Evolutionary conservation across 495 filamentous ascomycete species (phyloP), one percentile per base, ranked within the genome.

Genomic region (Neurospora sp.): DNA sequence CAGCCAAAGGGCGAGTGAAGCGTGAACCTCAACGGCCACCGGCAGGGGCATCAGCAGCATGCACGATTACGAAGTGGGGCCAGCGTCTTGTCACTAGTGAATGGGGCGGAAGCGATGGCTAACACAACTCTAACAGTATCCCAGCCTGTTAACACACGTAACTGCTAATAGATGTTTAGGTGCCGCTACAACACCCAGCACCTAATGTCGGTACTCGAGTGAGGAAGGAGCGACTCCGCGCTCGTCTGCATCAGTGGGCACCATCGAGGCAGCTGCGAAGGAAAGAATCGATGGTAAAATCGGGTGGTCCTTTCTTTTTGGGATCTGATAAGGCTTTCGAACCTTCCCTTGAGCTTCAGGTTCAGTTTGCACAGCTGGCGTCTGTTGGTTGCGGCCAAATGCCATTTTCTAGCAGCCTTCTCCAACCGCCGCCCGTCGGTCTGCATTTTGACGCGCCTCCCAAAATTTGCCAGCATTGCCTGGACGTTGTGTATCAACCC

Each of bases 401-500:
- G 54, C 23, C 54, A 62, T 62, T 16, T 54, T 16, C 23, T 0
- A 62, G 23, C 23, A 60, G 49, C 27, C 54, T 62, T 18, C 54
- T 35, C 27, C 54, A 35, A 66, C 27, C 14, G 54, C 27, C 54
- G 3, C 54, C 27, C 54, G 27, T 66, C 14, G 23, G 14, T 62
- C 54, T 31, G 54, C 14, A 38, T 39, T 72, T 31, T 69, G 70
- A 23, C 35, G 38, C 49, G 35, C 14, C 39, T 35, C 6, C 27
- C 54, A 66, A 66, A 66, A 66, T 66, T 66, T 66, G 54, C 54
- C 27, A 44, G 39, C 27, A 75, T 78, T 72, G 72, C 31, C 62
- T 73, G 39, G 69, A 31, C 69, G 73, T 80, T 83, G 83, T 84
- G 84, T 84, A 84, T 85, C 84, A 70, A 72, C 69, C 75, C 72